A percentile compares a stretch with the other conserved stretches of the same genome.
Conservation (phyloP, 306 rosid species). For the Neltuma alba region DNA sequence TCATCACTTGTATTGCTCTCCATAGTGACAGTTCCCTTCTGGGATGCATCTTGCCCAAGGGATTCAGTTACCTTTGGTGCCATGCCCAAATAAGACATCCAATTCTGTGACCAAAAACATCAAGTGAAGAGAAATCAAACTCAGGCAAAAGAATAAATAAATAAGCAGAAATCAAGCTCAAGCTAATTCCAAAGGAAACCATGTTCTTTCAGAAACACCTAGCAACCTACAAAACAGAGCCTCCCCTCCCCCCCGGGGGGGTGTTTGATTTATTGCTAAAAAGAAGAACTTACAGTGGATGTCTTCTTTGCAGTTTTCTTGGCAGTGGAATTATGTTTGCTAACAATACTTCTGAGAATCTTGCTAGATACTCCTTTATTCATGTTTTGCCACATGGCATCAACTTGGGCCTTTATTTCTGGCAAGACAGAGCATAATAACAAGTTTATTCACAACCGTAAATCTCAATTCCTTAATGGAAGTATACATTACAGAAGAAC, state of each 20-base stretch:
- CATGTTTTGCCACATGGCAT: conserved; percentile 94
- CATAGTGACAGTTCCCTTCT: conserved; percentile 38
- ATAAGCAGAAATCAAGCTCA: conserved; percentile 26
- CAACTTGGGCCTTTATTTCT: conserved; percentile 79
- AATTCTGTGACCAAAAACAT: conserved; percentile 54
- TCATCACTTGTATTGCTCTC: conserved; percentile 60
- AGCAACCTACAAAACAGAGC: conserved; percentile 5
- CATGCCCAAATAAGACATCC: conserved; percentile 83
- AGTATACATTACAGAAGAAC: neutral
- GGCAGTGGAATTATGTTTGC: conserved; percentile 47
- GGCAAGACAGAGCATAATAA: conserved; percentile 34
- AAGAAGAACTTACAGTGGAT: conserved; percentile 65
- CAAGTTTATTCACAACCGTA: conserved; percentile 27
- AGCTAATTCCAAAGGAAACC: conserved; percentile 17
- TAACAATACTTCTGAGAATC: conserved; percentile 48
- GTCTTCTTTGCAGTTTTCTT: conserved; percentile 60
- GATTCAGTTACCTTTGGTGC: conserved; percentile 60
- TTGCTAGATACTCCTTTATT: conserved; percentile 78
- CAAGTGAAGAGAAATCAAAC: conserved; percentile 29
- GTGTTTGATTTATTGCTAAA: neutral
- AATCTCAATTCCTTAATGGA: conserved; percentile 9
- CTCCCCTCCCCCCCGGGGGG: neutral
- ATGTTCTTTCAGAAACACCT: neutral
- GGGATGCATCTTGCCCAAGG: conserved; percentile 39
- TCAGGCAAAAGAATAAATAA: neutral